Percentiles rank a stretch among this genome's conserved stretches.
These are phyloP conservation scores for Trichaptum fuscoviolaceum DNA, from an alignment of 768 basidiomycete genomes.

Conservation along the genomic window DNA sequence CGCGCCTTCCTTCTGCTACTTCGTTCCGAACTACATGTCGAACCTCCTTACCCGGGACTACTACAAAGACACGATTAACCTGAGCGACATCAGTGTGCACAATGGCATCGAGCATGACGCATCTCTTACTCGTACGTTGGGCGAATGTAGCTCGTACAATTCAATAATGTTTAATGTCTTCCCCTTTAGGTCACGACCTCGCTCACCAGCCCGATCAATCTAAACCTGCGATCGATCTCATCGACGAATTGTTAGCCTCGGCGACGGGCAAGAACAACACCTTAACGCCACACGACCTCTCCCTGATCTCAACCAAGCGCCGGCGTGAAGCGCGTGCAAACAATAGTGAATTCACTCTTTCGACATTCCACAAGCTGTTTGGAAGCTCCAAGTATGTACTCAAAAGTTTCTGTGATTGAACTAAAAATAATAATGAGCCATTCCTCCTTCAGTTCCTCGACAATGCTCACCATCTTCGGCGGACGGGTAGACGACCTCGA, in stretches of 20 bases:
- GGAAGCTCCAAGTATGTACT: constrained; percentile 60
- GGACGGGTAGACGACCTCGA: constrained; percentile 52
- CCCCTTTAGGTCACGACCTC: constrained; percentile 46
- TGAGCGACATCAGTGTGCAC: constrained; percentile 64
- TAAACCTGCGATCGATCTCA: constrained; percentile 36
- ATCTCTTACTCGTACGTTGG: constrained; percentile 49
- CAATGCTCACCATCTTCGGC: constrained; percentile 61
- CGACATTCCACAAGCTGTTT: constrained; percentile 51
- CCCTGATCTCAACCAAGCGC: constrained; percentile 52
- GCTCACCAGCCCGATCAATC: constrained; percentile 46
- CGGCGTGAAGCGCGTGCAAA: constrained; percentile 46
- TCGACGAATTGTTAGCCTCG: constrained; percentile 50
- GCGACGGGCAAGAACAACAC: constrained; percentile 54
- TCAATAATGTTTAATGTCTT: constrained; percentile 4
- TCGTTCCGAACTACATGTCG: constrained; percentile 59
- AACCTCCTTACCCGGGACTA: constrained; percentile 53
- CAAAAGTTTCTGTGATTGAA: constrained; percentile 1
- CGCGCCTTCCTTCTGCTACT: constrained; percentile 58
- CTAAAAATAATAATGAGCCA: background rate
- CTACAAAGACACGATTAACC: constrained; percentile 50
- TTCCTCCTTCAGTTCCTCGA: constrained; percentile 43
- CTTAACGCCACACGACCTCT: constrained; percentile 56
- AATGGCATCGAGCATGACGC: constrained; percentile 74
- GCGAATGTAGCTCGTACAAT: background rate
- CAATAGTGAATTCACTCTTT: constrained; percentile 55